Evolutionary conservation across 163 green algal species (phyloP), one percentile per base, ranked within the genome.

Genomic region (Scenedesmus sp.): DNA sequence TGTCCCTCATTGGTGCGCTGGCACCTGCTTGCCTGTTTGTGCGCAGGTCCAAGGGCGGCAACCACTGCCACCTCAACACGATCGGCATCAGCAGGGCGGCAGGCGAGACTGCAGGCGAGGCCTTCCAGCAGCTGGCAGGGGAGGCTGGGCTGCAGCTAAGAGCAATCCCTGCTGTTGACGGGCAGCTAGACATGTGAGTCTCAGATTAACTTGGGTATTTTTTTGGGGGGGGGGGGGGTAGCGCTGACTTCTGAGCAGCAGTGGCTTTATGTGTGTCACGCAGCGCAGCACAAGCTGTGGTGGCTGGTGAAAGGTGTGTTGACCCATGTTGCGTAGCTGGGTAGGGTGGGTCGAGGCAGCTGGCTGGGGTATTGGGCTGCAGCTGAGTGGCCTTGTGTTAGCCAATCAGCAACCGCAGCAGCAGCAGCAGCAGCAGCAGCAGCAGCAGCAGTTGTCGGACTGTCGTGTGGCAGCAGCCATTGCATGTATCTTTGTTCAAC

Each of bases 51-150:
- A 96, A 94, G 70, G 95, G 96, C 33, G 98, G 98, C 84, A 99
- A 99, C 95, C 98, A 99, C 94, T 97, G 93, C 86, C 97, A 99
- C 93, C 49, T 99, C 91, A 99, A 99, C 93, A 94, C 96, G 3
- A 90, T 99, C 0, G 94, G 92, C 10, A 92, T 99, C 3, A 88
- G 94, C 15, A 61, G 37, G 26, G 91, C 88, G 0, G 87, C 85
- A 0, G 94, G 91, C 18, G 89, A 40, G 61, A 22, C 89, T 0
- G 94, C 93, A 15, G 82, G 43, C 3, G 76, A 93, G 83, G 91
- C 79, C 35, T 86, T 91, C 22, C 35, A 83, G 51, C 49, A 87
- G 44, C 42, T 89, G 33, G 61, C 79, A 22, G 4, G 37, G 16
- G 72, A 76, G 13, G 83, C 86, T 40, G 72, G 86, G 20, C 83